Percentiles rank a stretch among this genome's conserved stretches.
Evolutionary conservation across 495 filamentous ascomycete genomes (phyloP).

Genomic region (Bombardia bombarda): DNA sequence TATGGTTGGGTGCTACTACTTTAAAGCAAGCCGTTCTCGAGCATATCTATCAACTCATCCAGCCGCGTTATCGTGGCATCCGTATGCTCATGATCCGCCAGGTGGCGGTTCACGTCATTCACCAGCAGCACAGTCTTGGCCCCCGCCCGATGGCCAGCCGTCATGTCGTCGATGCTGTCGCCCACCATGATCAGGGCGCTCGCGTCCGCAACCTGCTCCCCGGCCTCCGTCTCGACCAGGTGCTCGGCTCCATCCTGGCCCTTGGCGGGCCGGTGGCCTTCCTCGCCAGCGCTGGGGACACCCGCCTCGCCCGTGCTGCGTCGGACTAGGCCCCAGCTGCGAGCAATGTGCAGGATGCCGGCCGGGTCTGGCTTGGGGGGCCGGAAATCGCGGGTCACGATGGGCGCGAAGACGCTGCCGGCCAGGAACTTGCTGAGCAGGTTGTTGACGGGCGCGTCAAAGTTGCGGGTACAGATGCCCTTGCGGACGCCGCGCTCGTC

Average conservation of each 20-base stretch:
- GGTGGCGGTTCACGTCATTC: constrained; percentile 68
- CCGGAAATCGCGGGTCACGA: constrained; percentile 77
- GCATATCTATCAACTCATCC: constrained; percentile 62
- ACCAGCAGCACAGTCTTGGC: constrained; percentile 82
- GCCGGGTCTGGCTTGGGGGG: constrained; percentile 87
- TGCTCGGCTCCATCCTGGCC: constrained; percentile 10
- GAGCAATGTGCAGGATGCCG: constrained; percentile 77
- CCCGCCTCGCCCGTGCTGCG: constrained; percentile 26
- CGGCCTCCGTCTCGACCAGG: constrained; percentile 8
- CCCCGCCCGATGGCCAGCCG: constrained; percentile 73
- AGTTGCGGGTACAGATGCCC: constrained; percentile 91
- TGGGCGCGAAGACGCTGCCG: constrained; percentile 60
- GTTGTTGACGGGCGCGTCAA: constrained; percentile 60
- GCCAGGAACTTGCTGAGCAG: constrained; percentile 68
- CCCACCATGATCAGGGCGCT: constrained; percentile 56
- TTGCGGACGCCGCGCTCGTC: constrained; percentile 57
- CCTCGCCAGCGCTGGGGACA: constrained; percentile 13
- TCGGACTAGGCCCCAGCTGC: constrained; percentile 58
- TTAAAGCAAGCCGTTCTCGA: constrained; percentile 62
- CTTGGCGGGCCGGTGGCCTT: constrained; percentile 4
- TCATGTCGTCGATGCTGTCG: constrained; percentile 91
- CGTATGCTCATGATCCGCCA: constrained; percentile 70
- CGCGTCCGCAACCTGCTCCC: constrained; percentile 35
- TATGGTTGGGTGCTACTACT: constrained; percentile 1
- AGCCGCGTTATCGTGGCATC: constrained; percentile 59